Conservation (phyloP, 169 alveolate genomes). For the Eimeria praecox region DNA sequence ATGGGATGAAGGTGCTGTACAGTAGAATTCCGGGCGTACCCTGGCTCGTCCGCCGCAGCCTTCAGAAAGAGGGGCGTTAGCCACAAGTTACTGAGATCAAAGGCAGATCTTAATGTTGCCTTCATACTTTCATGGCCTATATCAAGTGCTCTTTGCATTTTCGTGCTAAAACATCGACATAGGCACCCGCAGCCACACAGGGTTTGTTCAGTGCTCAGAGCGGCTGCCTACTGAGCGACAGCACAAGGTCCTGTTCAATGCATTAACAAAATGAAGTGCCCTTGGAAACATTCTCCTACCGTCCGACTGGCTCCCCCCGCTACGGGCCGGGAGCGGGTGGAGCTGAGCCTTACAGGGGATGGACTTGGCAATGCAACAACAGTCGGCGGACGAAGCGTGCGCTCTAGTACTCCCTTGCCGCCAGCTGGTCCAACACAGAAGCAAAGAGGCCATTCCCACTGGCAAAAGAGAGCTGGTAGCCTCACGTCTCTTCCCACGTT, state of each 20-base stretch:
- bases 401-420: not conserved
- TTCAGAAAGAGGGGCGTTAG: not conserved
- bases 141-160: not conserved
- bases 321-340: slow-evolving; percentile 16
- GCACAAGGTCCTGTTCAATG: not conserved
- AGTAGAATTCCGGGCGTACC: not conserved
- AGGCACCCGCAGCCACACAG: not conserved
- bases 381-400: not conserved
- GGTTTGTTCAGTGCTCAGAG: not conserved
- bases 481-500: not conserved
- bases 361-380: slow-evolving; percentile 17
- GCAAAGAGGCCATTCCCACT: not conserved
- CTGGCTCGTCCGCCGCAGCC: not conserved
- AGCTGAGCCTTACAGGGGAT: slow-evolving; percentile 18
- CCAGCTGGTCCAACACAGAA: not conserved
- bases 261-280: slow-evolving; percentile 13
- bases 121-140: not conserved
- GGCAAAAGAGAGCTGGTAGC: not conserved
- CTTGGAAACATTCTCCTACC: not conserved
- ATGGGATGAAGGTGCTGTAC: not conserved
- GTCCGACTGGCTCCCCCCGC: not conserved
- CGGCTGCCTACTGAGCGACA: not conserved
- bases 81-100: not conserved
- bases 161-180: not conserved
- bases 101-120: not conserved